These are phyloP conservation scores for Hura crepitans DNA, from an alignment of 441 rosid species.

Conservation along the genomic window DNA sequence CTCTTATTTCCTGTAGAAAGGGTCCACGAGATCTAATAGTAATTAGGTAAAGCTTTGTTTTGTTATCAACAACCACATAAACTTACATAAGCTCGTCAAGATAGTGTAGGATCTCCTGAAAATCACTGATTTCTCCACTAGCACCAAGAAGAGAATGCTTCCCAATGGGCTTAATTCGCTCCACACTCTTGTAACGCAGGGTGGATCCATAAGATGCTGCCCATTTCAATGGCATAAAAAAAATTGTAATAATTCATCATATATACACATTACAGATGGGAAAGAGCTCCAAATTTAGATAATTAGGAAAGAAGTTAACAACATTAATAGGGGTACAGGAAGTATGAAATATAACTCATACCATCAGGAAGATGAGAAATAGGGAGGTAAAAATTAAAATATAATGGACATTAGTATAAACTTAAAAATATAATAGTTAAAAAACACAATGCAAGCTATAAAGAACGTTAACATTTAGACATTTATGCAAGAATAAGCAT, in stretches of 20 bases:
- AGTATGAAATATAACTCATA: background rate
- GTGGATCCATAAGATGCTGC: conserved; percentile 97
- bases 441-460: conserved; percentile 12
- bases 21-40: background rate
- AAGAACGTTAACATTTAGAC: background rate
- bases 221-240: conserved; percentile 2
- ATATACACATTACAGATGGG: background rate
- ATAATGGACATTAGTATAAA: too few species aligned
- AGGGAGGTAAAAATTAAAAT: background rate
- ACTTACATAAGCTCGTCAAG: conserved; percentile 93
- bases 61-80: conserved; percentile 3
- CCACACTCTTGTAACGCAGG: conserved; percentile 80
- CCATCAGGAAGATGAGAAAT: background rate
- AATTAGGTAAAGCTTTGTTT: background rate
- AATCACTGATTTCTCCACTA: conserved; percentile 94
- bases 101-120: conserved; percentile 78
- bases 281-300: background rate
- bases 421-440: too few species aligned
- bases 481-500: background rate
- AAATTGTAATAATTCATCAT: background rate
- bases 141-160: conserved; percentile 96
- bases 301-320: background rate
- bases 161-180: conserved; percentile 79
- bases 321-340: background rate
- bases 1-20: background rate